Evolutionary conservation across 371 early-diverging fungal species (phyloP).

Genomic region (Basidiobolus heterosporus): DNA sequence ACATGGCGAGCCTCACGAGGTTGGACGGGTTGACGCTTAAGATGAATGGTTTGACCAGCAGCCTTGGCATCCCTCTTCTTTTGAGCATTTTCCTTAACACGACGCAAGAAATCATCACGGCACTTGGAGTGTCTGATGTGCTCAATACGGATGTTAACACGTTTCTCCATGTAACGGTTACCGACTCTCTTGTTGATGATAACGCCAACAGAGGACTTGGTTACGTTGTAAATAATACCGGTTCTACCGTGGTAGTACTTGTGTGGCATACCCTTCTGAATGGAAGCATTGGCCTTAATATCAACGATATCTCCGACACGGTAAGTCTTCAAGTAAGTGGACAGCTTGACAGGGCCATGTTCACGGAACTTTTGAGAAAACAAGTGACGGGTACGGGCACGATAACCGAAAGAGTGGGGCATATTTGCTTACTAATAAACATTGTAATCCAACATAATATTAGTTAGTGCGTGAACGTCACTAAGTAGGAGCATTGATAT

Average conservation of each 20-base stretch:
- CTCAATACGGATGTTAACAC: constrained; percentile 96
- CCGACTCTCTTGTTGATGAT: constrained; percentile 97
- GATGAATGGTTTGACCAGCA: constrained; percentile 34
- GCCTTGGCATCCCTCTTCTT: constrained; percentile 53
- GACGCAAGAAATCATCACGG: constrained; percentile 93
- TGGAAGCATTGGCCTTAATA: constrained; percentile 90
- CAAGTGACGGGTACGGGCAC: constrained; percentile 97
- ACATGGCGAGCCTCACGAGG: constrained; percentile 86
- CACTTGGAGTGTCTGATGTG: constrained; percentile 99
- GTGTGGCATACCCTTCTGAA: constrained; percentile 99
- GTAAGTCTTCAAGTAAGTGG: constrained; percentile 94
- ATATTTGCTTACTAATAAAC: constrained; percentile 16
- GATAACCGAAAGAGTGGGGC: constrained; percentile 93
- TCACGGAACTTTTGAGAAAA: constrained; percentile 95
- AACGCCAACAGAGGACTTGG: constrained; percentile 96
- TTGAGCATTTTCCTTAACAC: constrained; percentile 88
- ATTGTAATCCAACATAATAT: not conserved
- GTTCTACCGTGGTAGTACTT: constrained; percentile 99
- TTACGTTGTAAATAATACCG: constrained; percentile 96
- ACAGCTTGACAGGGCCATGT: constrained; percentile 80
- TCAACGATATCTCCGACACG: constrained; percentile 98
- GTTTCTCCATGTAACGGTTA: constrained; percentile 95
- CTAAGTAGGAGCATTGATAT: too few species aligned
- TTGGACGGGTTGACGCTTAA: constrained; percentile 87
- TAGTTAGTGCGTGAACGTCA: not conserved